Conservation (phyloP, 2,329 filamentous ascomycete genomes). For the Scedosporium apiospermum region DNA sequence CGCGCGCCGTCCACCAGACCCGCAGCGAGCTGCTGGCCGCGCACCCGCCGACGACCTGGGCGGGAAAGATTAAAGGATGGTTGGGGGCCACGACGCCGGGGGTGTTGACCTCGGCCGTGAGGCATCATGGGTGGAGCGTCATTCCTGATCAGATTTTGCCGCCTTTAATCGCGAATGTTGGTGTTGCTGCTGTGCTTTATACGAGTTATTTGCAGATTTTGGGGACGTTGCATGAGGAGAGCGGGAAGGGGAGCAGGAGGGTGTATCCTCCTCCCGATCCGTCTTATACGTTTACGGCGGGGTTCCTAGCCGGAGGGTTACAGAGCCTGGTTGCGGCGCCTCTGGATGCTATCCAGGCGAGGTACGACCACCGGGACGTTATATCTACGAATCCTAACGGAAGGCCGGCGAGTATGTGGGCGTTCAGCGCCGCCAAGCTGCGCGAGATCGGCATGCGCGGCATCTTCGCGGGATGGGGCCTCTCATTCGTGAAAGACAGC, state of each 20-base stretch:
- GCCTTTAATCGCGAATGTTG: slow-evolving; percentile 64
- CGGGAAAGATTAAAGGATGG: slow-evolving; percentile 36
- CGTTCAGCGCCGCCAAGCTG: slow-evolving; percentile 53
- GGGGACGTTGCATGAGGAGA: slow-evolving; percentile 56
- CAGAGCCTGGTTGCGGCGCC: slow-evolving; percentile 67
- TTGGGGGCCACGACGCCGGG: slow-evolving; percentile 59
- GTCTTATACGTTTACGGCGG: slow-evolving; percentile 56
- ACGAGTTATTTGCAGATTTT: slow-evolving; percentile 66
- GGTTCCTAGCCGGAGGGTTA: slow-evolving; percentile 57
- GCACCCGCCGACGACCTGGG: slow-evolving; percentile 18
- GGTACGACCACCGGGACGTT: slow-evolving; percentile 52
- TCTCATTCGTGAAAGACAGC: slow-evolving; percentile 61
- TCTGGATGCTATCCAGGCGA: slow-evolving; percentile 64
- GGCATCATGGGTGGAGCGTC: slow-evolving; percentile 62
- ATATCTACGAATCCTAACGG: slow-evolving; percentile 22
- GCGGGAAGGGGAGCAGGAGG: slow-evolving; percentile 43
- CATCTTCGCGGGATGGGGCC: slow-evolving; percentile 63
- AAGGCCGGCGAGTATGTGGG: slow-evolving; percentile 58
- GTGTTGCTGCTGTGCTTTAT: slow-evolving; percentile 65
- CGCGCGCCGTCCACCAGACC: slow-evolving; percentile 40
- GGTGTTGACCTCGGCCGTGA: slow-evolving; percentile 57
- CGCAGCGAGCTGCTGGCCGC: slow-evolving; percentile 26
- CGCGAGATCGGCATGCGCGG: slow-evolving; percentile 63
- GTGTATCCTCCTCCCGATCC: slow-evolving; percentile 61
- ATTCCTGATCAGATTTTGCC: slow-evolving; percentile 70